These are phyloP conservation scores for Lipomyces orientalis DNA, from an alignment of 805 yeast genomes.

Conservation along the genomic window DNA sequence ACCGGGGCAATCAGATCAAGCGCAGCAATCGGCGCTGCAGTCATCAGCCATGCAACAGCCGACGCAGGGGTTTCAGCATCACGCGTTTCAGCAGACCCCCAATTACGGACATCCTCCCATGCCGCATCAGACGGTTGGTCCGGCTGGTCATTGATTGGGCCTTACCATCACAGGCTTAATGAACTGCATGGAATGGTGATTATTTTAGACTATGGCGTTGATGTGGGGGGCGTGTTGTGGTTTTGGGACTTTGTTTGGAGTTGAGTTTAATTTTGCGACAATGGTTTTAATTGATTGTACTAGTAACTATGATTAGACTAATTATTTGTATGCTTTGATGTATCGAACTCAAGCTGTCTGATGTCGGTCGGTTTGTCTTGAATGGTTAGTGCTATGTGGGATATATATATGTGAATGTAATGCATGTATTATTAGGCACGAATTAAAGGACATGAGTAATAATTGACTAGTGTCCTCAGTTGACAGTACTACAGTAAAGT, in stretches of 20 bases:
- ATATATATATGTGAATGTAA: not conserved
- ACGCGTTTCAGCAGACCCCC: slow-evolving; percentile 6
- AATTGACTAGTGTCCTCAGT: not conserved
- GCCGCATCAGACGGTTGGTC: not conserved
- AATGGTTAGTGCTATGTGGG: no score
- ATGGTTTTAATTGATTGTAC: not conserved
- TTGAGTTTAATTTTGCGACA: not conserved
- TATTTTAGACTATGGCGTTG: not conserved
- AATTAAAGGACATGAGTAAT: not conserved
- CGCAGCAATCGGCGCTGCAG: slow-evolving; percentile 7
- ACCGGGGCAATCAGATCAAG: slow-evolving; percentile 3
- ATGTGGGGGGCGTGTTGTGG: not conserved
- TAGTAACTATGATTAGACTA: not conserved
- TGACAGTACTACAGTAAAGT: not conserved
- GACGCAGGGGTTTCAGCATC: slow-evolving; percentile 5
- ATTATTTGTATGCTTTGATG: not conserved
- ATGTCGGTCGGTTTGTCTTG: not conserved
- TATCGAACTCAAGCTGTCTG: not conserved
- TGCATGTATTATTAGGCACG: not conserved
- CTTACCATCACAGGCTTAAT: not conserved
- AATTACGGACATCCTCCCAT: slow-evolving; percentile 3
- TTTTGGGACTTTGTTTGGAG: not conserved
- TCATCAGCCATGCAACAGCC: slow-evolving; percentile 2
- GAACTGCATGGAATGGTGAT: no score
- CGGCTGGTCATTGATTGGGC: not conserved